These are phyloP conservation scores for Trapa incisa DNA, from an alignment of 345 rosid genomes.

Conservation along the genomic window DNA sequence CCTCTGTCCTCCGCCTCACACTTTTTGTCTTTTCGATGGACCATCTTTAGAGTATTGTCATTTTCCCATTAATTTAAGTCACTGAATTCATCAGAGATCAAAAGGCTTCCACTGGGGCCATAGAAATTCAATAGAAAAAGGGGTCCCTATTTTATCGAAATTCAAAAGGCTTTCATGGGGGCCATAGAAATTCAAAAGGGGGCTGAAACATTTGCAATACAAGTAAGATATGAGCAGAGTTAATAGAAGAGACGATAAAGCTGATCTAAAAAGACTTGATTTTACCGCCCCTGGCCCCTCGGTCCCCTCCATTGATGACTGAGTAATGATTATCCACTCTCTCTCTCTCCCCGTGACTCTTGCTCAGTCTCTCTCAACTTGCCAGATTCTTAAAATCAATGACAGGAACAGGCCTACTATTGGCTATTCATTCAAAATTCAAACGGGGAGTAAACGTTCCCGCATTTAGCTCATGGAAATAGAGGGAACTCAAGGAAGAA, in stretches of 20 bases:
- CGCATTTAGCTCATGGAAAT: not conserved
- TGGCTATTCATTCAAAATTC: constrained; percentile 5
- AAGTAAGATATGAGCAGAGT: not conserved
- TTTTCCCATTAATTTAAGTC: not conserved
- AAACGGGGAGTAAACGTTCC: not conserved
- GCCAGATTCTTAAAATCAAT: too few relatives aligned
- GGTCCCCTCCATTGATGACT: too few relatives aligned
- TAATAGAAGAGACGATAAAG: not conserved
- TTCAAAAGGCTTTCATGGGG: not conserved
- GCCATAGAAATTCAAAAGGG: not conserved
- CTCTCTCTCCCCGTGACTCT: not conserved
- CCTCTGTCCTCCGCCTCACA: not conserved
- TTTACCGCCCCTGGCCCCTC: too few relatives aligned
- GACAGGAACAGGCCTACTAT: constrained; percentile 2
- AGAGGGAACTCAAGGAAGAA: not conserved
- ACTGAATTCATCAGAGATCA: too few relatives aligned
- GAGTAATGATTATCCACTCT: too few relatives aligned
- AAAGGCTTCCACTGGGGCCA: too few relatives aligned
- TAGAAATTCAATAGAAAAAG: too few relatives aligned
- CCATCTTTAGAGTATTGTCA: too few relatives aligned
- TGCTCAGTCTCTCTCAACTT: not conserved
- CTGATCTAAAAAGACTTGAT: not conserved
- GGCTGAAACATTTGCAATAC: not conserved
- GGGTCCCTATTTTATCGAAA: not conserved
- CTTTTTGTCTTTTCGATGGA: not conserved